phyloP scores from a whole-genome alignment of 306 rosid species.

The Vigna hirtella region DNA sequence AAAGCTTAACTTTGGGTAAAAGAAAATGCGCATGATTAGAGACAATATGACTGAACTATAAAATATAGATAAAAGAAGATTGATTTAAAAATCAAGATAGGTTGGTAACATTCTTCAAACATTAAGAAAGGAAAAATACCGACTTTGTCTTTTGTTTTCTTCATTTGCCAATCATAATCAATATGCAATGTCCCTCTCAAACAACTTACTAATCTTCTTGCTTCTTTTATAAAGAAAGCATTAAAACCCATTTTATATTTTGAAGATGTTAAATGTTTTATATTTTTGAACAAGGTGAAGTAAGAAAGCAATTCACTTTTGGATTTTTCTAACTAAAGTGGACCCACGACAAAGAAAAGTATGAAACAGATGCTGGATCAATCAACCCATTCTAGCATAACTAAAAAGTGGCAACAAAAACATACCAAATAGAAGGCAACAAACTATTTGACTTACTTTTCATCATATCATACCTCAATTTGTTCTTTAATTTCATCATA shows the following conservation, averaged over 20 bases:
- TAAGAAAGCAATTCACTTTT: conserved; percentile 24
- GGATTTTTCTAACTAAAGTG: conserved; percentile 33
- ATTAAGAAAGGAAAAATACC: neutral
- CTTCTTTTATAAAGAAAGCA: too few relatives aligned
- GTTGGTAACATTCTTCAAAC: neutral
- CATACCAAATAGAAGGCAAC: conserved; percentile 38
- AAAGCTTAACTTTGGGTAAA: neutral
- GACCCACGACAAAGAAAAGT: conserved; percentile 41
- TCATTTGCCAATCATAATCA: too few relatives aligned
- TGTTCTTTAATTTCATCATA: conserved; percentile 47
- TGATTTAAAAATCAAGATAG: neutral
- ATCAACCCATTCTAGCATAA: conserved; percentile 37
- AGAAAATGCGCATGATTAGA: neutral
- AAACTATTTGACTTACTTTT: conserved; percentile 46
- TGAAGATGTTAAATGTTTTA: neutral
- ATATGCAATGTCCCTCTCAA: too few relatives aligned
- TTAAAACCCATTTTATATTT: too few relatives aligned
- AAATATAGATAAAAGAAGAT: neutral
- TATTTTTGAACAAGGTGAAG: conserved; percentile 18
- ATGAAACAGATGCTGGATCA: conserved; percentile 35
- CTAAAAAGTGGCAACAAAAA: conserved; percentile 29
- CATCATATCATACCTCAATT: conserved; percentile 42
- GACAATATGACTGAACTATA: neutral
- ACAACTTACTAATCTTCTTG: too few relatives aligned
- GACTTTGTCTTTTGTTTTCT: too few relatives aligned